Conservation (phyloP, 805 yeast species). For the Candida stauntonica region DNA sequence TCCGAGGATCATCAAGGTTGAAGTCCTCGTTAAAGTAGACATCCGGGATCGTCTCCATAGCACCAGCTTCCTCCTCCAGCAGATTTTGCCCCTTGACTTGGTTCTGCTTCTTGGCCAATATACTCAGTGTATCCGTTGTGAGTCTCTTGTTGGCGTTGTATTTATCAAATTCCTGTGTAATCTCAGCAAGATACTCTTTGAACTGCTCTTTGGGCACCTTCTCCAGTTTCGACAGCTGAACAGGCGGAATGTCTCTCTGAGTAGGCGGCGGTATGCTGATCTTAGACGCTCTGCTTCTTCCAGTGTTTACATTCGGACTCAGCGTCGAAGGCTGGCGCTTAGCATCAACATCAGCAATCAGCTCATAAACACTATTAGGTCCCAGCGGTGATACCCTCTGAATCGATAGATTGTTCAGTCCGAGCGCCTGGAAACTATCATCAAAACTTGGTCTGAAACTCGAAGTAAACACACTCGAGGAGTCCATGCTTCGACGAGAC, state of each 20-base stretch:
- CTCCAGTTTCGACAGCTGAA: conserved; percentile 53
- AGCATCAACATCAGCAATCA: conserved; percentile 56
- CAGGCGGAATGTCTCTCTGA: conserved; percentile 77
- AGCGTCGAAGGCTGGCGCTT: conserved; percentile 6
- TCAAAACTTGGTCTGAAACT: conserved; percentile 32
- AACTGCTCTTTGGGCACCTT: conserved; percentile 41
- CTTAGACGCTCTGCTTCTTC: conserved; percentile 34
- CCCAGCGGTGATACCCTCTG: conserved; percentile 52
- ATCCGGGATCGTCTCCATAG: conserved; percentile 52
- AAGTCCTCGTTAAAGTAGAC: conserved; percentile 67
- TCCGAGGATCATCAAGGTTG: conserved; percentile 82
- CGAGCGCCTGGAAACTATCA: conserved; percentile 34
- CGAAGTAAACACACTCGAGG: conserved; percentile 26
- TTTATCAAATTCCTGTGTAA: conserved; percentile 41
- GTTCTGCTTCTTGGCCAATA: conserved; percentile 15
- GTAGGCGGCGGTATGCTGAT: conserved; percentile 64
- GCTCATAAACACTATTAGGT: conserved; percentile 72
- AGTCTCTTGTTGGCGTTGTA: conserved; percentile 40
- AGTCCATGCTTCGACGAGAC: conserved; percentile 30
- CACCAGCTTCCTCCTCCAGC: conserved; percentile 22
- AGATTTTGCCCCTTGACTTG: conserved; percentile 10
- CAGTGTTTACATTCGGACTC: conserved; percentile 27
- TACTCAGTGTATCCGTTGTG: conserved; percentile 31
- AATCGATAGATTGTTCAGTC: conserved; percentile 36
- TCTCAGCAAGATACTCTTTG: conserved; percentile 38